phyloP scores from a whole-genome alignment of 371 early-diverging fungal genomes.

The Mucor mucedo region DNA sequence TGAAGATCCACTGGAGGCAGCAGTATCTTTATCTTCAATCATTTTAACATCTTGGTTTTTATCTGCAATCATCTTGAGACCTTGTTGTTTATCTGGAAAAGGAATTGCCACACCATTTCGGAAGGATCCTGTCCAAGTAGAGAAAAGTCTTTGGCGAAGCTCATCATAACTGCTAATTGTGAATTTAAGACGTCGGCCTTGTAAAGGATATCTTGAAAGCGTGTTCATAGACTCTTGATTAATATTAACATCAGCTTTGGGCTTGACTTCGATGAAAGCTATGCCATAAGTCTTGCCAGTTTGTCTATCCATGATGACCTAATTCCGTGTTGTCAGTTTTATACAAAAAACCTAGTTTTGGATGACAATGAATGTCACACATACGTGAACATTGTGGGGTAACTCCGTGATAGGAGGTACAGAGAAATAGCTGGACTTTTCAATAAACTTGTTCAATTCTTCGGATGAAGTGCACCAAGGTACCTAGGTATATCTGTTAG shows the following conservation, averaged over 20 bases:
- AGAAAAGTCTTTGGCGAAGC: constrained; percentile 13
- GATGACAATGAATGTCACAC: background rate
- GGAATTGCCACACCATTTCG: constrained; percentile 13
- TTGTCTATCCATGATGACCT: constrained; percentile 27
- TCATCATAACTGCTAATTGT: constrained; percentile 18
- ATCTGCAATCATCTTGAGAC: background rate
- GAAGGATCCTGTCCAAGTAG: constrained; percentile 15
- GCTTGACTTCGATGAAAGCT: constrained; percentile 14
- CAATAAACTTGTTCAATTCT: background rate
- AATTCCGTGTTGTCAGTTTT: background rate
- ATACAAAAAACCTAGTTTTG: background rate
- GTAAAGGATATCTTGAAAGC: background rate
- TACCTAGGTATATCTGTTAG: background rate
- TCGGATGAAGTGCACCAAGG: constrained; percentile 11
- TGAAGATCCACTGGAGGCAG: background rate
- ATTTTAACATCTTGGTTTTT: background rate
- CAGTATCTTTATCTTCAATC: background rate
- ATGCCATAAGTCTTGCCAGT: constrained; percentile 20
- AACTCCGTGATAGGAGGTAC: constrained; percentile 1
- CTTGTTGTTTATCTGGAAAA: background rate
- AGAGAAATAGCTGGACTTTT: background rate
- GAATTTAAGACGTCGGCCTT: constrained; percentile 17
- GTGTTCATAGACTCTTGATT: background rate
- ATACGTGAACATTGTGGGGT: constrained; percentile 25
- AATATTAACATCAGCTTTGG: background rate